These are phyloP conservation scores for Penicillium samsonianum DNA, from an alignment of 495 filamentous ascomycete species.

Conservation along the genomic window DNA sequence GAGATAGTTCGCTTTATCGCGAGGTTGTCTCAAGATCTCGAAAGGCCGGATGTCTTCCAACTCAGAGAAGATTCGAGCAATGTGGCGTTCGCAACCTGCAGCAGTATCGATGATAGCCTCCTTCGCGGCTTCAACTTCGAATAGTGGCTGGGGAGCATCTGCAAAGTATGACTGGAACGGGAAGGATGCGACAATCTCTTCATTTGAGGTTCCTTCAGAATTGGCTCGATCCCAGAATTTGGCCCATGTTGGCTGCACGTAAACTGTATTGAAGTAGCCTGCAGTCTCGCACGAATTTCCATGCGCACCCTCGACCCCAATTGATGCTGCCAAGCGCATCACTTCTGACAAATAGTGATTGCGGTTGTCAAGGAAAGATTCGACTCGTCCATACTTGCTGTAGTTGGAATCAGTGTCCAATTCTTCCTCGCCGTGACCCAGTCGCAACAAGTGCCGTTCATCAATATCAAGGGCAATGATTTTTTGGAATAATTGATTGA, in stretches of 20 bases:
- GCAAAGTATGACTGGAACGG: constrained; percentile 90
- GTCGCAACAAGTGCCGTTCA: constrained; percentile 85
- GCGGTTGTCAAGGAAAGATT: constrained; percentile 92
- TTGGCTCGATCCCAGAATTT: constrained; percentile 71
- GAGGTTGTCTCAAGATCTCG: constrained; percentile 82
- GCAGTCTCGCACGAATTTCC: constrained; percentile 96
- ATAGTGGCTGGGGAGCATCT: constrained; percentile 83
- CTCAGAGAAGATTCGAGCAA: constrained; percentile 88
- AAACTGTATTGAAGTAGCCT: constrained; percentile 92
- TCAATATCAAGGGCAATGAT: constrained; percentile 95
- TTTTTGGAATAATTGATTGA: constrained; percentile 99
- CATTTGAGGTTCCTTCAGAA: constrained; percentile 50
- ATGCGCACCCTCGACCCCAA: constrained; percentile 86
- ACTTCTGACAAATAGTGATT: constrained; percentile 79
- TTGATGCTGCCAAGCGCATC: constrained; percentile 76
- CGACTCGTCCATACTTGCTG: constrained; percentile 93
- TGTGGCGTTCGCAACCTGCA: constrained; percentile 85
- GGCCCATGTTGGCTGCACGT: constrained; percentile 84
- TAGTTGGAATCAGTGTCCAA: constrained; percentile 83
- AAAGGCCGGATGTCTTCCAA: constrained; percentile 93
- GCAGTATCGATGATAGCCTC: constrained; percentile 76
- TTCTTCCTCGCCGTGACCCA: constrained; percentile 95
- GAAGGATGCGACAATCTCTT: constrained; percentile 72
- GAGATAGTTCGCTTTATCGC: constrained; percentile 94
- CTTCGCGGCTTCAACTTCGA: constrained; percentile 61